Conservation (phyloP, 306 rosid species). For the Rosa multiflora region DNA sequence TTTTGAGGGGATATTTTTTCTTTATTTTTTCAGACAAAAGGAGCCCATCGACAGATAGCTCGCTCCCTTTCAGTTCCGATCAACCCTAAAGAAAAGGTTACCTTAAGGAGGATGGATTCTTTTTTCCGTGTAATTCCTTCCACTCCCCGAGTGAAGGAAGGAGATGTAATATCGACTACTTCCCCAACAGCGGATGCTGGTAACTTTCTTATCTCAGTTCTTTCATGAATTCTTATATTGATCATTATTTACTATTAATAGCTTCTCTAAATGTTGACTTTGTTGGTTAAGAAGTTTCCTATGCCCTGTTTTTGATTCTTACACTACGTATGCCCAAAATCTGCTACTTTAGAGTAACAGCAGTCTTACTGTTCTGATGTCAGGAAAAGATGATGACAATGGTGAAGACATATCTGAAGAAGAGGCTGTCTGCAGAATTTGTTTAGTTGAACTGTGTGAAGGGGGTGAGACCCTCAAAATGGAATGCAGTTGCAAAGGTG, state of each 20-base stretch:
- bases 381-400: conserved; percentile 49
- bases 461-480: conserved; percentile 97
- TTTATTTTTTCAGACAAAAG: conserved; percentile 52
- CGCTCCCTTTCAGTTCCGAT: conserved; percentile 88
- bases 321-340: neutral
- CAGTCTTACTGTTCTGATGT: conserved; percentile 29
- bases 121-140: conserved; percentile 86
- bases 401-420: conserved; percentile 95
- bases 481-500: conserved; percentile 99
- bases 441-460: conserved; percentile 87
- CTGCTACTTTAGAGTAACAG: conserved; percentile 12
- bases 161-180: conserved; percentile 29
- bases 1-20: conserved; percentile 1
- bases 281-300: neutral
- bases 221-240: neutral
- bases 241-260: conserved; percentile 4
- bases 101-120: conserved; percentile 64
- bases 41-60: conserved; percentile 53
- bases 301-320: neutral
- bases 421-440: conserved; percentile 95
- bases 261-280: neutral
- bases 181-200: conserved; percentile 61
- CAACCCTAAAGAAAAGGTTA: conserved; percentile 41
- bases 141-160: conserved; percentile 68
- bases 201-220: conserved; percentile 26